Conservation (phyloP, 805 yeast species). For the Yamadazyma laniorum region DNA sequence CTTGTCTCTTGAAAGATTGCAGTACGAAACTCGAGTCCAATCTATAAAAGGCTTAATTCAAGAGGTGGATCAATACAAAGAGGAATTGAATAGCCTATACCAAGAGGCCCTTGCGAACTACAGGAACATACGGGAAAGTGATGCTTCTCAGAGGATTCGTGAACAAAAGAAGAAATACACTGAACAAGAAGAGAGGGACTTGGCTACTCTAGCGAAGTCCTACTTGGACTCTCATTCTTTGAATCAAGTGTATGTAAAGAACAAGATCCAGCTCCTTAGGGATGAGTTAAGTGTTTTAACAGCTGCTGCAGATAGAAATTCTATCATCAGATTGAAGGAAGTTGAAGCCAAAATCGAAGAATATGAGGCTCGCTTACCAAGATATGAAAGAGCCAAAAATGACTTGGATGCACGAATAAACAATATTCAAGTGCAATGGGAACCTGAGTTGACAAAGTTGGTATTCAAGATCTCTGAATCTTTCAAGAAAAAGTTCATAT, state of each 20-base stretch:
- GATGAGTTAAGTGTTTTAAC: slow-evolving; percentile 43
- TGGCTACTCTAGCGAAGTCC: slow-evolving; percentile 39
- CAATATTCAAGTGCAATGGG: slow-evolving; percentile 52
- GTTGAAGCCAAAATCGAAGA: slow-evolving; percentile 32
- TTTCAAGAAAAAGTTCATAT: slow-evolving; percentile 63
- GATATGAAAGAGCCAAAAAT: slow-evolving; percentile 20
- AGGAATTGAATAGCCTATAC: slow-evolving; percentile 29
- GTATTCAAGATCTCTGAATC: slow-evolving; percentile 57
- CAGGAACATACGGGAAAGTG: slow-evolving; percentile 35
- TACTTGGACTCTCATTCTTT: slow-evolving; percentile 38
- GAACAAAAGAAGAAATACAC: slow-evolving; percentile 37
- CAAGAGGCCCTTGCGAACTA: slow-evolving; percentile 32
- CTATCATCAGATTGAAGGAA: slow-evolving; percentile 39
- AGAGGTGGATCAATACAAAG: slow-evolving; percentile 27
- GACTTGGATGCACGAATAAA: slow-evolving; percentile 36
- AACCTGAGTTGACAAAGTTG: slow-evolving; percentile 53
- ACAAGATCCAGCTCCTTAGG: slow-evolving; percentile 43
- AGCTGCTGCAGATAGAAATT: slow-evolving; percentile 32
- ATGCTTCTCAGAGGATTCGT: slow-evolving; percentile 36
- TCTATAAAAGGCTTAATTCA: slow-evolving; percentile 23
- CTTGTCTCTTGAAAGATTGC: slow-evolving; percentile 15
- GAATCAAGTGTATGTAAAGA: slow-evolving; percentile 35
- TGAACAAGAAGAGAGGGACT: slow-evolving; percentile 35
- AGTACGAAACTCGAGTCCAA: slow-evolving; percentile 18
- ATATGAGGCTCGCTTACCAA: slow-evolving; percentile 42